A percentile compares a stretch with the other conserved stretches of the same genome.
These are phyloP conservation scores for Talaromyces ruber DNA, from an alignment of 495 filamentous ascomycete genomes.

Conservation along the genomic window DNA sequence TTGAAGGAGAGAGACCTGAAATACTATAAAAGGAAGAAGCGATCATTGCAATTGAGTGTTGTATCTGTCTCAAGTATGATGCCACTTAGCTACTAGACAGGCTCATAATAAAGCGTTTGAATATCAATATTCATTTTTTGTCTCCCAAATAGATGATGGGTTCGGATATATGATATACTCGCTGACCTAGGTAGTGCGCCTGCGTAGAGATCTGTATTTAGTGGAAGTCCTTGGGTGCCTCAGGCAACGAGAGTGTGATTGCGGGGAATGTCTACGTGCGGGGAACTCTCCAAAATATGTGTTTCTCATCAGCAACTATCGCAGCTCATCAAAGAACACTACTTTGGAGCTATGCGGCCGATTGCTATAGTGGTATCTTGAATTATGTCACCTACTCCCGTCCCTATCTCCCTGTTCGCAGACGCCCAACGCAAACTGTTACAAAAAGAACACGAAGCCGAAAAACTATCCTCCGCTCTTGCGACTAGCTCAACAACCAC, in stretches of 20 bases:
- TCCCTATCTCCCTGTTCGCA: constrained; percentile 71
- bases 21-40: not conserved
- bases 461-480: constrained; percentile 45
- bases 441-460: constrained; percentile 66
- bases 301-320: not conserved
- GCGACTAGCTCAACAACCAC: constrained; percentile 57
- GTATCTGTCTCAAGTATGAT: not conserved
- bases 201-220: not conserved
- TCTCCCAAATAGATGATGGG: not conserved
- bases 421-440: constrained; percentile 71
- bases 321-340: not conserved
- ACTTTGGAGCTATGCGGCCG: not conserved
- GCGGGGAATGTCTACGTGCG: not conserved
- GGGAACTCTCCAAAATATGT: not conserved
- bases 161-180: not conserved
- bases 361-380: not conserved
- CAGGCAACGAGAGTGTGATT: not conserved
- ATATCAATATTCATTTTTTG: not conserved
- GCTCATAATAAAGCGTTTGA: not conserved
- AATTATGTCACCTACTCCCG: constrained; percentile 33
- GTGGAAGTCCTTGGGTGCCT: not conserved
- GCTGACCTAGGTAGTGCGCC: not conserved
- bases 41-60: not conserved
- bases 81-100: not conserved
- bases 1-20: not conserved